These are phyloP conservation scores for Coemansia furcata DNA, from an alignment of 192 early-diverging fungal genomes.

Conservation along the genomic window DNA sequence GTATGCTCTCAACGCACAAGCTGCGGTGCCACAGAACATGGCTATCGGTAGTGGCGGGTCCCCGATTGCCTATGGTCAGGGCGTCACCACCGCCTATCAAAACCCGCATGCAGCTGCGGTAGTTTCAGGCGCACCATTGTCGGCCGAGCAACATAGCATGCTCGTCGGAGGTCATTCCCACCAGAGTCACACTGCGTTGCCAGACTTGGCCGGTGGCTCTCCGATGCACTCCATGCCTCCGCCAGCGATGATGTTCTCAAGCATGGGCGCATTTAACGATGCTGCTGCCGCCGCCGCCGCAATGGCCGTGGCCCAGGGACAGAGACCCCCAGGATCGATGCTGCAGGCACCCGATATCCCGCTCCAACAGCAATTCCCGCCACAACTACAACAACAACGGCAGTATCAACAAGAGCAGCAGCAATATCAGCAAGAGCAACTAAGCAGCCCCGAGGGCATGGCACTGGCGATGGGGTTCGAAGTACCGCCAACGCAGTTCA, in stretches of 20 bases:
- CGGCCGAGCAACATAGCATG: constrained; percentile 10
- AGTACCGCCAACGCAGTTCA: constrained; percentile 4
- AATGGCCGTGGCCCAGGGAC: constrained; percentile 26
- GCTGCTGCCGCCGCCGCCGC: constrained; percentile 31
- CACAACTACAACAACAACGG: constrained; percentile 9
- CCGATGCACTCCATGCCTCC: constrained; percentile 13
- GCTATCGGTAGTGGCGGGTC: constrained; percentile 10
- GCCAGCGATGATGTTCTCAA: constrained; percentile 38
- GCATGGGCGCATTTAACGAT: constrained; percentile 36
- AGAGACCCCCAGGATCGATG: constrained; percentile 10
- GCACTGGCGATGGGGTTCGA: background rate
- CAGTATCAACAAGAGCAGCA: constrained; percentile 28
- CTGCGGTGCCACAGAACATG: background rate
- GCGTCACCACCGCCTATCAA: constrained; percentile 7
- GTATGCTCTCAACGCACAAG: constrained; percentile 26
- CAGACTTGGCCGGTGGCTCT: constrained; percentile 14
- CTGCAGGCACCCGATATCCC: constrained; percentile 26
- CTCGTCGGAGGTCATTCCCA: constrained; percentile 8
- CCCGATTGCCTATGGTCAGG: constrained; percentile 25
- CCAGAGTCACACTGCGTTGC: constrained; percentile 10
- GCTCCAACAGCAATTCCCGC: constrained; percentile 35
- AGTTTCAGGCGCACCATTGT: background rate
- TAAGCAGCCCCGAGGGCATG: constrained; percentile 11
- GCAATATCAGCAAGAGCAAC: constrained; percentile 17
- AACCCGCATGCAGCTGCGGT: constrained; percentile 1